These are phyloP conservation scores for Phoma sp. DNA, from an alignment of 2,329 filamentous ascomycete species.

Conservation along the genomic window DNA sequence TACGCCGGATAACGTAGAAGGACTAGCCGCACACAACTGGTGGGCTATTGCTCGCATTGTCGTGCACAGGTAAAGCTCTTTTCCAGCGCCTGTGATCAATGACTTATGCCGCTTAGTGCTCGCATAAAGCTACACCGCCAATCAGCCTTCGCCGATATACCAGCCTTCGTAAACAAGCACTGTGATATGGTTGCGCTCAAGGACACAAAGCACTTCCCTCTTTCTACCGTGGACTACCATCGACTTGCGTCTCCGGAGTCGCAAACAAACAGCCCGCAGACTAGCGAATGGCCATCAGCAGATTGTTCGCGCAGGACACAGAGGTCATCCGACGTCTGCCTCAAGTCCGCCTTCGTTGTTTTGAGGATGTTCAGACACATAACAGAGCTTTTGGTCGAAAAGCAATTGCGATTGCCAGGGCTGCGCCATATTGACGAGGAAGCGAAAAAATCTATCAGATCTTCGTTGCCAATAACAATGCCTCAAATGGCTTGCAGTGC, in stretches of 20 bases:
- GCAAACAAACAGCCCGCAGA: conserved; percentile 4
- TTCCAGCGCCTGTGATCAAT: no score
- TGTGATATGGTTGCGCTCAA: conserved; percentile 12
- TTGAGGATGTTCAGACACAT: conserved; percentile 13
- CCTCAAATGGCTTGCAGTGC: conserved; percentile 10
- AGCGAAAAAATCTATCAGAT: neutral
- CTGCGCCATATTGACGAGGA: neutral
- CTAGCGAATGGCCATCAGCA: neutral
- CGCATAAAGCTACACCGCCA: conserved; percentile 11
- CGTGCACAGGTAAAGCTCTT: conserved; percentile 4
- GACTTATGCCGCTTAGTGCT: conserved; percentile 1
- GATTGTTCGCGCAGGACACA: neutral
- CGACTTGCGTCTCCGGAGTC: conserved; percentile 10
- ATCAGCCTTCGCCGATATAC: conserved; percentile 12
- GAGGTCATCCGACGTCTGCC: conserved; percentile 8
- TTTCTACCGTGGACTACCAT: neutral
- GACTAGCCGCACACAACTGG: conserved; percentile 5
- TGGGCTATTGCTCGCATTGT: conserved; percentile 13
- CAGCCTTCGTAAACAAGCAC: conserved; percentile 14
- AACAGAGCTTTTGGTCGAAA: conserved; percentile 1
- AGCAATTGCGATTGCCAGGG: neutral
- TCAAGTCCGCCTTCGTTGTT: conserved; percentile 11
- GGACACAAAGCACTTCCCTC: conserved; percentile 3
- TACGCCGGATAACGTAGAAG: neutral
- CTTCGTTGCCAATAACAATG: conserved; percentile 4